Conservation (phyloP, 1,284 basidiomycete species). For the Stereum hirsutum region DNA sequence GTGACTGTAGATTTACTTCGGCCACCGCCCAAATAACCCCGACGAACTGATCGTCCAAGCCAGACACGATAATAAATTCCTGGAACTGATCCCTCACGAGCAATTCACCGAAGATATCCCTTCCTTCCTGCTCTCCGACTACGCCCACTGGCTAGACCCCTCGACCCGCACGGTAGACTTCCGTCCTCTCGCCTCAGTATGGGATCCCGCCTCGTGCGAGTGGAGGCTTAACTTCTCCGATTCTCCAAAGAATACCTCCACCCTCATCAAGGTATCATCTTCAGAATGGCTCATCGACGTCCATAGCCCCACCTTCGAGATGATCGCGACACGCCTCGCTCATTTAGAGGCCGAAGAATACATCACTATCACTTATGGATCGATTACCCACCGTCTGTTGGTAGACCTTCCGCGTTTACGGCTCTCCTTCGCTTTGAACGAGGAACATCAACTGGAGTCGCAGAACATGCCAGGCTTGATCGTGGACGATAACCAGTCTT, state of each 20-base stretch:
- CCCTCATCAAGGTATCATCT: too few species aligned
- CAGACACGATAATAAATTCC: constrained; percentile 1
- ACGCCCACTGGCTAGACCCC: constrained; percentile 31
- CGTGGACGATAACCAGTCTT: constrained; percentile 24
- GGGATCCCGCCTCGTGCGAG: constrained; percentile 14
- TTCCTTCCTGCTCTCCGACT: constrained; percentile 18
- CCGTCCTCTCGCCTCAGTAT: constrained; percentile 20
- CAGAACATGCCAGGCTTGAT: constrained; percentile 25
- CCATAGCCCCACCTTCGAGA: constrained; percentile 22
- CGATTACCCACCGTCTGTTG: neutral
- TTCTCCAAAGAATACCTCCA: too few species aligned
- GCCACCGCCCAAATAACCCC: too few species aligned
- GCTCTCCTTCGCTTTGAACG: constrained; percentile 25
- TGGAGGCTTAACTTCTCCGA: constrained; percentile 17
- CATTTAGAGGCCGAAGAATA: constrained; percentile 21
- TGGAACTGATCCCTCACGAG: constrained; percentile 28
- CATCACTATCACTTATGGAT: constrained; percentile 1
- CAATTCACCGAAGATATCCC: constrained; percentile 29
- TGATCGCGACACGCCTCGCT: constrained; percentile 20
- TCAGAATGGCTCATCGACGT: constrained; percentile 17
- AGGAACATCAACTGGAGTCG: constrained; percentile 20
- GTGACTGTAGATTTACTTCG: neutral
- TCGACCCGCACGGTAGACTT: constrained; percentile 23
- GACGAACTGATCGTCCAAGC: too few species aligned
- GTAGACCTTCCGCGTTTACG: constrained; percentile 24